phyloP scores from a whole-genome alignment of 441 rosid species.

The Euphorbia celastroides region DNA sequence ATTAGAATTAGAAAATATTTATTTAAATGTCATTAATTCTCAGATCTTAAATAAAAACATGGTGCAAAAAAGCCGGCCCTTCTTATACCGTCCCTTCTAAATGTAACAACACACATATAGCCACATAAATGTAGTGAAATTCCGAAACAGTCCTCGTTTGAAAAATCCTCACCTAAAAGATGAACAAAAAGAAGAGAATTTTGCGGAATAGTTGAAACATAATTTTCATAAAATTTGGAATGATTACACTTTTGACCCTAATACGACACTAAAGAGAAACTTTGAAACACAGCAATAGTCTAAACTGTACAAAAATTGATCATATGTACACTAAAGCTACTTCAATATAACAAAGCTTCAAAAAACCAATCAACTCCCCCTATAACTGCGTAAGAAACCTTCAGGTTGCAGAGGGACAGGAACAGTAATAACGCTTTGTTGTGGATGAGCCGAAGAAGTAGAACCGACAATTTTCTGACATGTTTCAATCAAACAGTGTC shows the following conservation, averaged over 20 bases:
- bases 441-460: conserved; percentile 33
- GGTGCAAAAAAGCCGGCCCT: too few species aligned
- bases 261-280: conserved; percentile 2
- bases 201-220: neutral
- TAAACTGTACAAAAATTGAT: conserved; percentile 28
- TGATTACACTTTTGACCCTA: neutral
- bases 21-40: too few species aligned
- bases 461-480: conserved; percentile 64
- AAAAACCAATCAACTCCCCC: conserved; percentile 28
- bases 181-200: too few species aligned
- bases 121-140: too few species aligned
- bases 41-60: too few species aligned
- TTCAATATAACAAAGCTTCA: conserved; percentile 7
- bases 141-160: too few species aligned
- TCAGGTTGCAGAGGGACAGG: conserved; percentile 51
- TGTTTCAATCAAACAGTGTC: conserved; percentile 67
- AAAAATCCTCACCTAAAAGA: too few species aligned
- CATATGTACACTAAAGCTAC: conserved; percentile 15
- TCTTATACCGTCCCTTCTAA: too few species aligned
- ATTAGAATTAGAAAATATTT: too few species aligned
- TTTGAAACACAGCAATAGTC: conserved; percentile 2
- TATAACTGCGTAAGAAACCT: conserved; percentile 39
- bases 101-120: too few species aligned
- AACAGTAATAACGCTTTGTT: conserved; percentile 35
- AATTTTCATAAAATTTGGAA: neutral